Evolutionary conservation across 257 asterid genomes (phyloP), one percentile per base, ranked within the genome.

Genomic region (Cordia subcordata): DNA sequence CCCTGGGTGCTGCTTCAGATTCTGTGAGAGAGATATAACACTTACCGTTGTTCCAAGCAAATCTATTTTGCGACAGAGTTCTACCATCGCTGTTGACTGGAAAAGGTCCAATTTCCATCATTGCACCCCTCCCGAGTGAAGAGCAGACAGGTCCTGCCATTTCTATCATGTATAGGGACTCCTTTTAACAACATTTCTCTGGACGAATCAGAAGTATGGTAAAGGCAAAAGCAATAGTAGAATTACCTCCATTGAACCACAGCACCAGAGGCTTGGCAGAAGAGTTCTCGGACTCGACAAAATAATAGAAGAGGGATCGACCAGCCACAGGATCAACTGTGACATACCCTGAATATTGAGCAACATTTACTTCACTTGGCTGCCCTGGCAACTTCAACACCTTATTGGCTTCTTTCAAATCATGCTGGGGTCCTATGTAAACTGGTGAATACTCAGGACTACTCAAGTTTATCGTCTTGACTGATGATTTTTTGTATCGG

Each of bases 161-260:
- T 11, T 17, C 35, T 15, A n/a, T 55, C 19, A 17, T 5, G 35
- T 55, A 1, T 22, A 17, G 9, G 1, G 17, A 10, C n/a, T 56
- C 20, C 13, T 56, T 3, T 46, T 5, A 14, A 4, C 51, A 1
- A n/a, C n/a, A n/a, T n/a, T n/a, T n/a, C n/a, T n/a, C n/a, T n/a
- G n/a, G n/a, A n/a, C n/a, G n/a, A n/a, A n/a, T n/a, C n/a, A n/a
- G n/a, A n/a, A n/a, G n/a, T n/a, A n/a, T n/a, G 11, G 35, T 8
- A 59, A 13, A 17, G 1, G n/a, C n/a, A 21, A 15, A 6, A 42
- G 39, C 17, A 35, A 10, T 22, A n/a, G n/a, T n/a, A n/a, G n/a
- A 4, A 18, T 45, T 76, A 80, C 92, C 84, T 72, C 85, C 85
- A 56, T 75, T 81, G 32, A 84, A 66, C 92, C 92, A 84, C 33